Evolutionary conservation across 1,139 yeast genomes (phyloP), one percentile per base, ranked within the genome.

Genomic region (Pichia sp.): DNA sequence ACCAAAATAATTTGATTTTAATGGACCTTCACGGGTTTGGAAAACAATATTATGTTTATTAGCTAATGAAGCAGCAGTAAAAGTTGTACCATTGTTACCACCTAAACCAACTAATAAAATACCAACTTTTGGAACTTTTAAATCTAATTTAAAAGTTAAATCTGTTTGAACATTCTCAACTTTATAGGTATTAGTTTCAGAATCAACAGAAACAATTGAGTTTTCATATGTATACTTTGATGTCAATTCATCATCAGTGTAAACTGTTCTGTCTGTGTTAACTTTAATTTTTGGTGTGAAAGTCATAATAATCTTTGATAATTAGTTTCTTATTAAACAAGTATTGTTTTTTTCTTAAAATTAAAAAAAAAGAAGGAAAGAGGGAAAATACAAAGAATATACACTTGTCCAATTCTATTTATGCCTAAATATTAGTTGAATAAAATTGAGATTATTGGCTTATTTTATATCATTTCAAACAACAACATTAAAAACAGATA

Each of bases 41-140:
- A 90, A 90, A 43, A 78, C 68, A 52, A 90, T 68, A 53, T 84
- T 74, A 66, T 85, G 76, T 62, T 85, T 87, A 73, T 90, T 90
- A 50, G 97, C 95, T 56, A 85, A 76, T 45, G 83, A 75, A 22
- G 96, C 83, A 43, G 94, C 89, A 49, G 89, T 78, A 58, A 90
- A 74, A 25, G 97, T 90, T 51, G 96, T 76, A 67, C 97, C 97
- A 63, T 90, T 90, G 74, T 90, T 90, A 69, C 97, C 97, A 59
- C 97, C 97, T 56, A 89, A 75, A 56, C 97, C 97, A 44, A 90
- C 97, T 55, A 90, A 75, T 79, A 90, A 69, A 53, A 90, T 72
- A 62, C 97, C 97, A 45, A 89, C 78, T 68, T 83, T 87, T 56
- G 96, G 96, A 46, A 83, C 81, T 53, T 74, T 76, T 63, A 87